phyloP scores from a whole-genome alignment of 106 monocot species.

The Iris macrosiphon region DNA sequence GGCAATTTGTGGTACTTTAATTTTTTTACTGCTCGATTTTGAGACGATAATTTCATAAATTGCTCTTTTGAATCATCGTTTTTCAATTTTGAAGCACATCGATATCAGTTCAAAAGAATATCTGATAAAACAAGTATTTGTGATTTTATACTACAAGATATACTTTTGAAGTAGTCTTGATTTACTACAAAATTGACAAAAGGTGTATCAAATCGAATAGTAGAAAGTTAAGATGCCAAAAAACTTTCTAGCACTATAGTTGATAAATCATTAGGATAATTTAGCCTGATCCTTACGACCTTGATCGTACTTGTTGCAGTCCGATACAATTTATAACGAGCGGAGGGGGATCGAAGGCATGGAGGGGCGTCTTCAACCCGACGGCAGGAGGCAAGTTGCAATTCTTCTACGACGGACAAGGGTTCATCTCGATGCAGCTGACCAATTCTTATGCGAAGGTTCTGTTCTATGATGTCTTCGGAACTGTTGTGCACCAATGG shows the following conservation, averaged over 20 bases:
- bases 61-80: too few species aligned
- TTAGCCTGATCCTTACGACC: neutral
- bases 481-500: conserved; percentile 28
- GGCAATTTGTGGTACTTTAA: neutral
- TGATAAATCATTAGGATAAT: neutral
- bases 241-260: neutral
- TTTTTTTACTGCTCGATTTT: too few species aligned
- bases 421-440: conserved; percentile 46
- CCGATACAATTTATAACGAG: conserved; percentile 50
- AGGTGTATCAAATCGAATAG: too few species aligned
- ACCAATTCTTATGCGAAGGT: conserved; percentile 8
- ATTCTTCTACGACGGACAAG: conserved; percentile 57
- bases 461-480: conserved; percentile 36
- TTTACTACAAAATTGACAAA: too few species aligned
- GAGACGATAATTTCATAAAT: too few species aligned
- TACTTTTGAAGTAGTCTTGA: too few species aligned
- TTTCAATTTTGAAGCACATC: too few species aligned
- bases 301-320: conserved; percentile 7
- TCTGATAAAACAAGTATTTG: too few species aligned
- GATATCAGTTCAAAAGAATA: too few species aligned
- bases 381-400: conserved; percentile 13
- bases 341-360: conserved; percentile 65
- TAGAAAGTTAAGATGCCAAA: too few species aligned
- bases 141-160: too few species aligned
- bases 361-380: conserved; percentile 36